Base-by-base conservation (phyloP, 2,329 filamentous ascomycete species). In the Cordyceps fumosorosea region DNA sequence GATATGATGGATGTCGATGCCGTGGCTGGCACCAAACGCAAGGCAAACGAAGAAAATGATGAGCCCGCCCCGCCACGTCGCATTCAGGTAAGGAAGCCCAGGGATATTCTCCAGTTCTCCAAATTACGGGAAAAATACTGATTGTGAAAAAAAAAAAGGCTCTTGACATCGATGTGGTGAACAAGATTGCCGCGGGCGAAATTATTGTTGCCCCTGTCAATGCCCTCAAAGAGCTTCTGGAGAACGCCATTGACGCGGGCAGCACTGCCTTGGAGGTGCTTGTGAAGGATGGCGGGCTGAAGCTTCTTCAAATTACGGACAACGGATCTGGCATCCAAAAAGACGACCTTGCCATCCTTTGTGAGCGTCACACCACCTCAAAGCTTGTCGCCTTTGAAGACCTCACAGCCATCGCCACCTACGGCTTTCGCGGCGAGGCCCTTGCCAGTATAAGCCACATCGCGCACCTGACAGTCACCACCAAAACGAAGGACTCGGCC, bases 391-490 rank as follows among this genome's bases (percentile, higher is more conserved):
- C 86, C 5, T 99, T 99, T 67, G 93, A 98, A 73, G 95, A 99
- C 73, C 80, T 99, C 54, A 86, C 86, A 47, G 90, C 88, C 5
- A 98, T 99, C 66, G 88, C 87, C 56, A 98, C 95, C 1, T 99
- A 99, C 74, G 95, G 95, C n/a, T 99, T 99, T 71, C 89, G 95
- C 59, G 95, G 95, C 61, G 95, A 99, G 76, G 95, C 95, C 3
- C 78, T 99, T 60, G 95, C 95, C 16, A 98, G 95, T 76, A 99
- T 99, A 73, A 98, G 93, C 71, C 95, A 99, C 73, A 97, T 99
- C 69, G 93, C 96, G 40, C 96, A 99, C 77, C 81, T 99, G 24
- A 91, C 89, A 4, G 91, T 99, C 50, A 98, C 93, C 1, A 99
- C 96, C 8, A 96, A 92, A 73, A 98, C 93, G 1, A 89, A 89